Evolutionary conservation across 2,329 filamentous ascomycete genomes (phyloP).

Genomic region (Scleromitrula shiraiana): DNA sequence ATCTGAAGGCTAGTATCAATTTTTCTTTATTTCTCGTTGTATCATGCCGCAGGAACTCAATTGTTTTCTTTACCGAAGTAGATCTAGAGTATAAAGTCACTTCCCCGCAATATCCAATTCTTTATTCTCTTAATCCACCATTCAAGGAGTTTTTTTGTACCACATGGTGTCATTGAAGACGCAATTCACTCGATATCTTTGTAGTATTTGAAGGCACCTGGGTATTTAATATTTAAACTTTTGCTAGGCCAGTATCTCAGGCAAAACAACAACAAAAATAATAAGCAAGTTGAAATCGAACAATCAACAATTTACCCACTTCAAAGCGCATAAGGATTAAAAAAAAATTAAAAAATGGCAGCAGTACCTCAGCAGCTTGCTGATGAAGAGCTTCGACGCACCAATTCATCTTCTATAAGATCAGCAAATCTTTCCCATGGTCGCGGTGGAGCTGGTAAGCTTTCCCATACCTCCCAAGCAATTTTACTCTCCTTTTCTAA

Average conservation of each 20-base stretch:
- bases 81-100: neutral
- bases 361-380: slow-evolving; percentile 17
- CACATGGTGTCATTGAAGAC: slow-evolving; percentile 5
- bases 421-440: slow-evolving; percentile 48
- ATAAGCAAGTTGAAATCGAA: neutral
- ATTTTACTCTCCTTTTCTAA: slow-evolving; percentile 5
- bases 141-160: too few relatives aligned
- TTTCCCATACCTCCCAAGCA: neutral
- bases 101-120: slow-evolving; percentile 5
- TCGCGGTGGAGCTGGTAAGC: slow-evolving; percentile 63
- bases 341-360: slow-evolving; percentile 13
- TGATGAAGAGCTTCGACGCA: slow-evolving; percentile 15
- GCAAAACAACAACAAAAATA: neutral
- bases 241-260: neutral
- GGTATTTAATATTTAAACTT: neutral
- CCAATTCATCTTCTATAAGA: slow-evolving; percentile 16
- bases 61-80: neutral
- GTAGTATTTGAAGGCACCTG: neutral
- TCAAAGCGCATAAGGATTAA: neutral
- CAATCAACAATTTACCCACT: neutral
- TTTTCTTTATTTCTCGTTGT: neutral
- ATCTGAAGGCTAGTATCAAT: neutral
- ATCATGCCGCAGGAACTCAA: neutral
- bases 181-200: neutral
- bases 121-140: neutral